Evolutionary conservation across 2,329 filamentous ascomycete species (phyloP).

Genomic region (Fusarium floridanum): DNA sequence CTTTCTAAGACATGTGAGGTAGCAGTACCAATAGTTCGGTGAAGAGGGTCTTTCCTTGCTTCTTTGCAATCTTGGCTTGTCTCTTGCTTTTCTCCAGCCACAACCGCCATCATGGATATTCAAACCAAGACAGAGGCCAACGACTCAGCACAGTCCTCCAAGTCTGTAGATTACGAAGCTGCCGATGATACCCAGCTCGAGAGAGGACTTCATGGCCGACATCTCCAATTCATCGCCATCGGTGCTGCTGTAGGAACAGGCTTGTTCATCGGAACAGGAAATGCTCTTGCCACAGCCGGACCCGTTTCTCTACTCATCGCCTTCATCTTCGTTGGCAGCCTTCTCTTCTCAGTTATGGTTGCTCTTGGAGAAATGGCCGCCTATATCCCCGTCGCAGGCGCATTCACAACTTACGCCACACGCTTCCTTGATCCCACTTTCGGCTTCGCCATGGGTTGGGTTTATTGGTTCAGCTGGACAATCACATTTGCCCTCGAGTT

Average conservation of each 20-base stretch:
- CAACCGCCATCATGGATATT: constrained; percentile 21
- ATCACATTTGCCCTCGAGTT: constrained; percentile 86
- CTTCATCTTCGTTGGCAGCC: constrained; percentile 73
- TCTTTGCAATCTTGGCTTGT: not conserved
- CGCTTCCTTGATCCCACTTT: constrained; percentile 83
- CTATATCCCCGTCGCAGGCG: constrained; percentile 80
- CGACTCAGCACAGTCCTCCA: constrained; percentile 21
- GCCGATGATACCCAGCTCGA: not conserved
- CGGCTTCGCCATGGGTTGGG: constrained; percentile 56
- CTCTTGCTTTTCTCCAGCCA: not conserved
- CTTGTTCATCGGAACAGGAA: constrained; percentile 75
- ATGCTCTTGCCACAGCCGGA: constrained; percentile 62
- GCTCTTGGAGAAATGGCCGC: constrained; percentile 85
- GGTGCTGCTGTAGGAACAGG: constrained; percentile 73
- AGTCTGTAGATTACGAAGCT: constrained; percentile 1
- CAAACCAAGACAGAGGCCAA: constrained; percentile 13
- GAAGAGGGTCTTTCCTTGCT: not conserved
- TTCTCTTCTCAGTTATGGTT: constrained; percentile 84
- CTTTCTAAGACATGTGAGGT: not conserved
- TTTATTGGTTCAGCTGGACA: constrained; percentile 80
- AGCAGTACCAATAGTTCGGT: not conserved
- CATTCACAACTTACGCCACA: constrained; percentile 83
- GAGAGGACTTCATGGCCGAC: constrained; percentile 4
- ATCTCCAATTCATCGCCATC: constrained; percentile 64
- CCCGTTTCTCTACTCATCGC: constrained; percentile 77